A percentile compares a stretch with the other conserved stretches of the same genome.
Evolutionary conservation across 75 land plant genomes (phyloP).

Genomic region (Cupressus sempervirens): DNA sequence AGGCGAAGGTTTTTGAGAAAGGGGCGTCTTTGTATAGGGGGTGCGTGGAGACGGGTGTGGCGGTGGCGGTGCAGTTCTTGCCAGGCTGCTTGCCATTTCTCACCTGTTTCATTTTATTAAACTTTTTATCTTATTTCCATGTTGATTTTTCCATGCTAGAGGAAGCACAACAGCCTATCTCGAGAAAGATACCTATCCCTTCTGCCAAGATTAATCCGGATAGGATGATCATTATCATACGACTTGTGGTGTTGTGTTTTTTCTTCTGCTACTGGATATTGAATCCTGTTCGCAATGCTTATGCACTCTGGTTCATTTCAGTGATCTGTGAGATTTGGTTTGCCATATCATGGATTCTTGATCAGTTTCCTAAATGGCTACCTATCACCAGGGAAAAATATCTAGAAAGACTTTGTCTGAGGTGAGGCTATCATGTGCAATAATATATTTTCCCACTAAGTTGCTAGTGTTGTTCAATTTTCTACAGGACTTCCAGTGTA

Average conservation of each 20-base stretch:
- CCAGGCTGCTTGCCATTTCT: too few species aligned
- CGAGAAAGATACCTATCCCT: slow-evolving; percentile 22
- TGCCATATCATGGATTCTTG: slow-evolving; percentile 35
- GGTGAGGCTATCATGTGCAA: slow-evolving; percentile 14
- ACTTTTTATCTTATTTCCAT: not conserved
- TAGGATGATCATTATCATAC: slow-evolving; percentile 26
- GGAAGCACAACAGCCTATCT: slow-evolving; percentile 34
- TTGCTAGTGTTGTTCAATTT: not conserved
- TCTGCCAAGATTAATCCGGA: slow-evolving; percentile 29
- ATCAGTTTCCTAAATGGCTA: slow-evolving; percentile 36
- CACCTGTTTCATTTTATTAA: too few species aligned
- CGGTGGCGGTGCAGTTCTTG: too few species aligned
- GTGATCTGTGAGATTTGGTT: slow-evolving; percentile 39
- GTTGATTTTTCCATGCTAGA: slow-evolving; percentile 21
- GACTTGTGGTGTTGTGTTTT: slow-evolving; percentile 28
- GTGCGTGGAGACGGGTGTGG: too few species aligned
- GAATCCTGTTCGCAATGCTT: slow-evolving; percentile 27
- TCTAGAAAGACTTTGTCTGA: slow-evolving; percentile 23
- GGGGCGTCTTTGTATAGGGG: too few species aligned
- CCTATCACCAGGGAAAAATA: slow-evolving; percentile 31
- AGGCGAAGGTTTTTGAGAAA: too few species aligned
- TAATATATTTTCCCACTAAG: not conserved
- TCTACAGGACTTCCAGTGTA: not conserved
- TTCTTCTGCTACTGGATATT: slow-evolving; percentile 29
- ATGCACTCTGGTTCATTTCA: slow-evolving; percentile 25